These are phyloP conservation scores for Eucalyptus pauciflora DNA, from an alignment of 345 rosid genomes.

Conservation along the genomic window DNA sequence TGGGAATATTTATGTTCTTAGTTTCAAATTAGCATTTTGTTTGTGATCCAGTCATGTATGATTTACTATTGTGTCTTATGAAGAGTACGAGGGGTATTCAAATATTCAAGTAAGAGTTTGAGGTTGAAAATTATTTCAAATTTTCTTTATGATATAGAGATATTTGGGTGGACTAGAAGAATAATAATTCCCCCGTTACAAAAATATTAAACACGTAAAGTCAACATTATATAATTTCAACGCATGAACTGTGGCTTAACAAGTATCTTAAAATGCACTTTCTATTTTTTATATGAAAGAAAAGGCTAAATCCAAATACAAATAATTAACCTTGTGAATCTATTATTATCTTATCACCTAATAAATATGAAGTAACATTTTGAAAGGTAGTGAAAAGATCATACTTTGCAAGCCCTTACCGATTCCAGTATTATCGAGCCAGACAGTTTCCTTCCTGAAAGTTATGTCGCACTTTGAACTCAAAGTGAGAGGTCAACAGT, in stretches of 20 bases:
- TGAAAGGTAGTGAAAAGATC: background rate
- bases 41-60: background rate
- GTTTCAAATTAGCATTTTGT: background rate
- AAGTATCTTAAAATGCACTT: background rate
- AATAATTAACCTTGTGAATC: background rate
- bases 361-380: background rate
- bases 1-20: background rate
- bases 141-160: background rate
- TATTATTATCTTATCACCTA: background rate
- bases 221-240: background rate
- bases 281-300: background rate
- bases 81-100: background rate
- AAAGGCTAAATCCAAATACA: background rate
- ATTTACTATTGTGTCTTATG: background rate
- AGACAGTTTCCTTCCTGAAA: accelerated
- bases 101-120: background rate
- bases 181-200: background rate
- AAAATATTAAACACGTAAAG: background rate
- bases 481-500: background rate
- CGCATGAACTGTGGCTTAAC: background rate
- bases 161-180: background rate
- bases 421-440: accelerated
- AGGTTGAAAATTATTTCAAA: background rate
- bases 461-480: background rate
- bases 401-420: background rate